Base-by-base conservation (phyloP, 1,284 basidiomycete genomes). In the Fomes fomentarius region DNA sequence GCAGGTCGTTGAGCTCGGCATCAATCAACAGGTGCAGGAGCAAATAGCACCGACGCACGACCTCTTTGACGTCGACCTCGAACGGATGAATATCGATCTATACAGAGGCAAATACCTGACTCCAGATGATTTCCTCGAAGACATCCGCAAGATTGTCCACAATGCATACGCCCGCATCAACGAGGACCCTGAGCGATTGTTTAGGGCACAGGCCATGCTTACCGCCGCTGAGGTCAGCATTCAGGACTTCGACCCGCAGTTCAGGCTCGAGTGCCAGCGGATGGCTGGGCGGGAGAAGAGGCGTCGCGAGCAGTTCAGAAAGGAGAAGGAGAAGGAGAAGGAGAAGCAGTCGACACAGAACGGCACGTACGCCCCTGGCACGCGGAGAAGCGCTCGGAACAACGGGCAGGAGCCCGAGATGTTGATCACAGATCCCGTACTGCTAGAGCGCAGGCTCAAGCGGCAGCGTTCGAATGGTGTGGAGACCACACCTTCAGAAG, bases 61-160 rank as follows among this genome's bases (percentile, higher is more conserved):
- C 31, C 72, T 93, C 21, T 90, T 84, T 68, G 84, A 95, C 64
- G 86, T 96, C 75, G 93, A 96, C 68, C 80, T 99, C 26, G 96
- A 98, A 67, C 87, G 82, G 61, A 95, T 99, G 83, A 91, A 96
- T 64, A 77, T 82, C 33, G 87, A 93, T 52, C 79, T 99, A 14
- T 94, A 94, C 75, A 89, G 87, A 69, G 87, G 88, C 54, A 86
- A 87, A 50, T 99, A 99, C 70, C 83, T 94, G 33, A 95, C 94
- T 0, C 91, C 93, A 0, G 82, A 86, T 46, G 85, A 93, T 52
- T 97, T 99, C 75, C 79, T 98, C 9, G 85, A 88, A 38, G 97
- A 98, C 66, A 81, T 98, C 49, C 78, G 81, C 46, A 91, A 91
- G 72, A 98, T 99, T 57, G 90, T 96, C 19, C 84, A 89, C 62